Base-by-base conservation (phyloP, 352 stramenopile genomes). In the Phytopythium ostracodes region DNA sequence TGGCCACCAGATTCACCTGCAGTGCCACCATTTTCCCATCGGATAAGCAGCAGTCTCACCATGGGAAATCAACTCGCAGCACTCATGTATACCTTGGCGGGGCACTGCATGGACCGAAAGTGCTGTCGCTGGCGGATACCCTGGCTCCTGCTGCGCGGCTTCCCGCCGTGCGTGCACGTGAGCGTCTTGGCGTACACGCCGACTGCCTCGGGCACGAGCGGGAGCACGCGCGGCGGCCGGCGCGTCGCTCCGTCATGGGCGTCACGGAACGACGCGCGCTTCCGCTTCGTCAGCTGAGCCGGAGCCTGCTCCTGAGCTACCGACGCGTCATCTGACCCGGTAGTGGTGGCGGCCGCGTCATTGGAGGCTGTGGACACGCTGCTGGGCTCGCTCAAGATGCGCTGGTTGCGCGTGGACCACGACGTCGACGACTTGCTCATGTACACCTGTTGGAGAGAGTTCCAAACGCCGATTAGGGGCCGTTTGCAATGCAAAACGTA, bases 131-230 rank as follows among this genome's bases (percentile, higher is more conserved):
- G 47, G 18, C 64, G 64, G 27, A 67, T 63, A 1, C 64, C 64
- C 18, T 65, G 51, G 47, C 64, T 55, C n/a, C 64, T 40, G 24
- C 54, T 63, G 14, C 55, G 55, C 22, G 52, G 58, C 49, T 63
- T 64, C 29, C 60, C 60, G 3, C 36, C 60, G n/a, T 70, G 64
- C 29, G 64, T 70, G 49, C 64, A 70, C 18, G 60, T 42, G 24
- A 70, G 55, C 46, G 64, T 70, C 64, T 67, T 70, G 46, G 64
- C 55, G 49, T 70, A 70, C 15, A 60, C 51, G 18, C 55, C 49
- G 31, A 65, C 46, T 18, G 59, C 60, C 6, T 52, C n/a, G 6
- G 64, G 64, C 1, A 60, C 51, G 7, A 63, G 35, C 7, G 35
- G 55, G 14, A 54, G 56, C 20, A 11, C 14, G 24, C 59, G 58